phyloP scores from a whole-genome alignment of 441 rosid species.

The Erodium trifolium region DNA sequence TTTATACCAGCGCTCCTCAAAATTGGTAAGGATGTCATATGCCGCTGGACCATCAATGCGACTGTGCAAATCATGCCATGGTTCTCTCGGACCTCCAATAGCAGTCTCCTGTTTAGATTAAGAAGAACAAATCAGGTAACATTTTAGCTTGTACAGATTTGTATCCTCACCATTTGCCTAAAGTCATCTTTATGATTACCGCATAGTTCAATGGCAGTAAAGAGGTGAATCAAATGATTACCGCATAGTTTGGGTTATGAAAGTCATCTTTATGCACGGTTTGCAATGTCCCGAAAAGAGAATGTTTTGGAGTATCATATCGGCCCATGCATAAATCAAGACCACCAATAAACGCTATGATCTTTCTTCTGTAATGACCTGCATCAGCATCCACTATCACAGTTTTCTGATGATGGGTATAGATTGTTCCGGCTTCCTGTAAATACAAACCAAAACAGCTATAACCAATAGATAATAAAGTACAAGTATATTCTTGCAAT shows the following conservation, averaged over 20 bases:
- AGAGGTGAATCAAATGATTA: conserved; percentile 22
- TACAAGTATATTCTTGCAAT: no score
- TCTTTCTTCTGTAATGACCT: conserved; percentile 60
- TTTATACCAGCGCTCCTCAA: conserved; percentile 89
- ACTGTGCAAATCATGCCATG: conserved; percentile 95
- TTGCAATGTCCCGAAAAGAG: conserved; percentile 56
- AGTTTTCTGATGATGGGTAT: conserved; percentile 93
- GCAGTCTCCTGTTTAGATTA: conserved; percentile 9
- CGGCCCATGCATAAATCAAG: conserved; percentile 96
- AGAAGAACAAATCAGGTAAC: no score
- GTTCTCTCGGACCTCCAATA: conserved; percentile 74
- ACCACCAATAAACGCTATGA: conserved; percentile 90
- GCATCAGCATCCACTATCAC: conserved; percentile 95
- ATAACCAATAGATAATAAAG: no score
- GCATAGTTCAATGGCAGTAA: no score
- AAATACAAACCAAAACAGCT: background rate
- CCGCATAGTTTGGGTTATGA: conserved; percentile 86
- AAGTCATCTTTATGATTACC: no score
- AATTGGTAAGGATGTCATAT: conserved; percentile 79
- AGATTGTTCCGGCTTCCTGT: conserved; percentile 93
- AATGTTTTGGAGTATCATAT: conserved; percentile 84
- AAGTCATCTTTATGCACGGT: conserved; percentile 77
- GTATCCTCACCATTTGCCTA: no score
- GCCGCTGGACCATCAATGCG: conserved; percentile 97
- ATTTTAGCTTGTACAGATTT: no score